Base-by-base conservation (phyloP, 2,329 filamentous ascomycete species). In the Sporothrix variecibatus region DNA sequence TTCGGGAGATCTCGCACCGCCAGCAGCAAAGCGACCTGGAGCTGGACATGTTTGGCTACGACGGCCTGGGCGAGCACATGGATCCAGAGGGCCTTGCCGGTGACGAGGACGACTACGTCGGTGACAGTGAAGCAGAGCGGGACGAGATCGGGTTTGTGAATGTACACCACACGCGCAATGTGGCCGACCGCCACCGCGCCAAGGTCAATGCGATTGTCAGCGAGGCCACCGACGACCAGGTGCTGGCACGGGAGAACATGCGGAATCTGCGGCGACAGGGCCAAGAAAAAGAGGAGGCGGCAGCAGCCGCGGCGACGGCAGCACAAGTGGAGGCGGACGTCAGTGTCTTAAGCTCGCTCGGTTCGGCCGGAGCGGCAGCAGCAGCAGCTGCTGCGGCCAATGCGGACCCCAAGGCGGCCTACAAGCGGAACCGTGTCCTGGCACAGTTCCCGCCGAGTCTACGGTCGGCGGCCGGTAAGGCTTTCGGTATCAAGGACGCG, bases 1-100 rank as follows among this genome's bases (percentile, higher is more conserved):
- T 92, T 77, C 83, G 85, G 71, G 85, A 89, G 71, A 91, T 91
- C 62, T 86, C 87, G 31, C 23, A 68, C 75, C 17, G 65, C 75
- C 31, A 26, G 72, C 51, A 11, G 51, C 34, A 40, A 12, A n/a
- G 26, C 11, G 38, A 46, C 1, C n/a, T 67, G 11, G 23, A 46
- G 5, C 11, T 28, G 5, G 62, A 67, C 1, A 67, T 67, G 62
- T 67, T 12, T n/a, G 56, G 23, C 3, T 34, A 23, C 8, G 40
- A 51, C 6, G 56, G 40, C 38, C 23, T n/a, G 15, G 56, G 11
- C 15, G 75, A 75, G 11, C 9, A 7, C 1, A 46, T 15, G 11
- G 38, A 56, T 3, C 40, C 34, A 46, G n/a, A 20, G 43, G 34
- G 34, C 34, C 8, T 34, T 4, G 34, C 34, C 23, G 53, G 1